phyloP scores from a whole-genome alignment of 768 basidiomycete genomes.

The Rhizopogon rudus region DNA sequence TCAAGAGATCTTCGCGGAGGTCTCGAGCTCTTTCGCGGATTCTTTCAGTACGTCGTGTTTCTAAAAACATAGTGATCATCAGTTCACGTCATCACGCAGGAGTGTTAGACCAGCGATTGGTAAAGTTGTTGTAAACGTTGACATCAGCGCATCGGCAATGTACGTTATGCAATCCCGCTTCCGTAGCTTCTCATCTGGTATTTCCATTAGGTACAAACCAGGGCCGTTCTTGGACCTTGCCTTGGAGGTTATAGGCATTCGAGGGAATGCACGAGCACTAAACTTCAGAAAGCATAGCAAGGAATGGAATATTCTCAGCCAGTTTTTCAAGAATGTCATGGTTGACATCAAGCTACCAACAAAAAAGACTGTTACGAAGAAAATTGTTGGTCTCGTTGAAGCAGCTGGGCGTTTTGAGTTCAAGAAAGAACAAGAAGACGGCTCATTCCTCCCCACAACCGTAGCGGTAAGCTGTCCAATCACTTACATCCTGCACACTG shows the following conservation, averaged over 20 bases:
- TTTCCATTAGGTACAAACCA: slow-evolving; percentile 19
- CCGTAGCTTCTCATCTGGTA: neutral
- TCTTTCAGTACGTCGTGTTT: slow-evolving; percentile 38
- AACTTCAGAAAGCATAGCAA: slow-evolving; percentile 12
- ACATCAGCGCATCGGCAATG: slow-evolving; percentile 42
- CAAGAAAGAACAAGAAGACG: slow-evolving; percentile 13
- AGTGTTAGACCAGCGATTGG: slow-evolving; percentile 41
- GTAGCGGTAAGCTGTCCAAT: slow-evolving; percentile 15
- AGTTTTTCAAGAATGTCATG: slow-evolving; percentile 32
- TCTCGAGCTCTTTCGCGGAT: slow-evolving; percentile 44
- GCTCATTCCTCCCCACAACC: slow-evolving; percentile 18
- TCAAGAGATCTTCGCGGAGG: slow-evolving; percentile 22
- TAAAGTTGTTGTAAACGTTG: slow-evolving; percentile 42
- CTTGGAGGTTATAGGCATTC: slow-evolving; percentile 26
- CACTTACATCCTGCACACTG: neutral
- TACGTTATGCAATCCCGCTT: slow-evolving; percentile 15
- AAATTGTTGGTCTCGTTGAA: slow-evolving; percentile 33
- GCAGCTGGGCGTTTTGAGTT: slow-evolving; percentile 38
- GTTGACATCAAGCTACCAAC: slow-evolving; percentile 17
- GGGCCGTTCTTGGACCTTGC: slow-evolving; percentile 27
- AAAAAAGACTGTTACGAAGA: slow-evolving; percentile 22
- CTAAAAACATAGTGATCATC: neutral
- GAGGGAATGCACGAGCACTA: slow-evolving; percentile 19
- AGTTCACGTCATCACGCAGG: slow-evolving; percentile 18
- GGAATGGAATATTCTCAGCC: slow-evolving; percentile 29